phyloP scores from a whole-genome alignment of 1,139 yeast species.

The Scheffersomyces titani region DNA sequence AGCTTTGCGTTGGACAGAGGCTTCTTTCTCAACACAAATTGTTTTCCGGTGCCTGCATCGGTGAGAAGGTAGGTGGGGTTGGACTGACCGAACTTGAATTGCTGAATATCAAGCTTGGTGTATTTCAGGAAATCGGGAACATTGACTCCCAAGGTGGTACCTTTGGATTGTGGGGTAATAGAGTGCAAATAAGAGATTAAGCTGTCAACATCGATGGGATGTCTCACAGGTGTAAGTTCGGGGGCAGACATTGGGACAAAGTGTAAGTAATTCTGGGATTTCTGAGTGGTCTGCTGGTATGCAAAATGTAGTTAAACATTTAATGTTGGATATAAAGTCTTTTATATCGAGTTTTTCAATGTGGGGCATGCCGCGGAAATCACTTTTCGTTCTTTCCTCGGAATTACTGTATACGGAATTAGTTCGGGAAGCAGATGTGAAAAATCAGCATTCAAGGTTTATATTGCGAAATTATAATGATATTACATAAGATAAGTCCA shows the following conservation, averaged over 20 bases:
- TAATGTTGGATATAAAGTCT: background rate
- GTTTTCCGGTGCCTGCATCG: slow-evolving; percentile 37
- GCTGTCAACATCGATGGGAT: slow-evolving; percentile 17
- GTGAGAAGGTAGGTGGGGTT: slow-evolving; percentile 62
- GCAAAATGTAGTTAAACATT: background rate
- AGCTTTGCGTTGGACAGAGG: slow-evolving; percentile 58
- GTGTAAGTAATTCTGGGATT: background rate
- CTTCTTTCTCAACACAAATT: slow-evolving; percentile 58
- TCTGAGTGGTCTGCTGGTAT: background rate
- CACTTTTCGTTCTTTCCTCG: background rate
- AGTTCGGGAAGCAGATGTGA: too few species aligned
- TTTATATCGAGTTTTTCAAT: background rate
- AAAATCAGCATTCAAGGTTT: too few species aligned
- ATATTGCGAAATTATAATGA: too few species aligned
- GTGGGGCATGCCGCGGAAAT: background rate
- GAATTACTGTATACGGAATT: background rate
- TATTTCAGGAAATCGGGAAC: slow-evolving; percentile 10
- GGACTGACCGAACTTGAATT: slow-evolving; percentile 67
- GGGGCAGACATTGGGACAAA: slow-evolving; percentile 12
- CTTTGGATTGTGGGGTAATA: slow-evolving; percentile 2
- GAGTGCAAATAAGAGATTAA: slow-evolving; percentile 11
- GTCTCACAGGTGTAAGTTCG: slow-evolving; percentile 20
- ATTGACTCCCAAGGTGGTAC: slow-evolving; percentile 12
- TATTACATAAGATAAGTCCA: too few species aligned
- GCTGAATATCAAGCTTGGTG: slow-evolving; percentile 30